phyloP scores from a whole-genome alignment of 768 basidiomycete genomes.

The Tulasnella sp. region DNA sequence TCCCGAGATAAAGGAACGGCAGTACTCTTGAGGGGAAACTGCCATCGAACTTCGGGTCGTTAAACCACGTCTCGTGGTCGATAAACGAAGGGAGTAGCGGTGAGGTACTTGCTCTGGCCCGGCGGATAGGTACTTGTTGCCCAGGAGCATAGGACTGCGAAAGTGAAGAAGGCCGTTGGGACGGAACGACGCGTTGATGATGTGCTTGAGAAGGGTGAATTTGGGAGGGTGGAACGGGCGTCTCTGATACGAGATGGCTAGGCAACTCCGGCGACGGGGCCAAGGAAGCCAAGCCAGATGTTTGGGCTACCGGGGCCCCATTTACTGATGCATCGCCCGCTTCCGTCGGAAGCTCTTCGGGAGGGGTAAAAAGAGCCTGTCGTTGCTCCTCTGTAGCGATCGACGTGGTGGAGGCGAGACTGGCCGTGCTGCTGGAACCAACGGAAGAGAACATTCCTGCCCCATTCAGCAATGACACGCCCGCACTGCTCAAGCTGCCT shows the following conservation, averaged over 20 bases:
- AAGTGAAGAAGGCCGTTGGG: slow-evolving; percentile 6
- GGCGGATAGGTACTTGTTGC: slow-evolving; percentile 17
- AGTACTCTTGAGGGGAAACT: slow-evolving; percentile 90
- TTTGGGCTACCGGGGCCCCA: no score
- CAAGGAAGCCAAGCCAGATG: not conserved
- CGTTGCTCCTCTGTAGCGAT: slow-evolving; percentile 10
- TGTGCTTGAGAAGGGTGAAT: no score
- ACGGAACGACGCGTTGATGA: slow-evolving; percentile 11
- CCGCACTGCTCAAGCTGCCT: slow-evolving; percentile 14
- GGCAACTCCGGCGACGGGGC: not conserved
- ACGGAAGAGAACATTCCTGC: slow-evolving; percentile 14
- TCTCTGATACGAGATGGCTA: slow-evolving; percentile 1
- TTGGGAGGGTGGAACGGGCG: not conserved
- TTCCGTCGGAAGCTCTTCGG: not conserved
- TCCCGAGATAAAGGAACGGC: slow-evolving; percentile 88
- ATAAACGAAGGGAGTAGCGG: slow-evolving; percentile 49
- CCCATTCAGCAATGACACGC: slow-evolving; percentile 11
- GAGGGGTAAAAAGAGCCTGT: not conserved
- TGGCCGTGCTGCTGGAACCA: not conserved
- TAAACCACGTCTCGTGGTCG: slow-evolving; percentile 89
- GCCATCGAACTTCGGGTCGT: slow-evolving; percentile 85
- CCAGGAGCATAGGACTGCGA: slow-evolving; percentile 14
- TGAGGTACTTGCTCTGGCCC: slow-evolving; percentile 61
- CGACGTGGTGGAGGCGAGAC: not conserved
- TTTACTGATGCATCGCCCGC: no score